Base-by-base conservation (phyloP, 371 early-diverging fungal species). In the Lichtheimia ramosa region DNA sequence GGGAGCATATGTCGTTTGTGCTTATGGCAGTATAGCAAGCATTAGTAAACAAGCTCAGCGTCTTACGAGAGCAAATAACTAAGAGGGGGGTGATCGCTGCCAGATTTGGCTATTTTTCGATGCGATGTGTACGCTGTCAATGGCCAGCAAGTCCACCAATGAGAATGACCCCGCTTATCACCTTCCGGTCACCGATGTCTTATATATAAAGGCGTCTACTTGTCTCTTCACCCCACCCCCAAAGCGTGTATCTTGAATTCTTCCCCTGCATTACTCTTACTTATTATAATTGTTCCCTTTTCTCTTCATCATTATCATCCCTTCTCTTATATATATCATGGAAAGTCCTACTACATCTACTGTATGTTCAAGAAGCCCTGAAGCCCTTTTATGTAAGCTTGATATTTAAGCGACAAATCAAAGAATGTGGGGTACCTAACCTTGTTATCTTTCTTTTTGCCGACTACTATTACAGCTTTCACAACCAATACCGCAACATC, bases 281-380 rank as follows among this genome's bases (percentile, higher is more conserved):
- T 46, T 46, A 18, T 46, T 18, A 18, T 46, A 18, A 18, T 46
- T 18, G 46, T 21, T 21, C 10, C 18, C 46, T 46, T 46, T 21
- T n/a, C 21, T 8, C 18, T 16, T 46, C 46, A 1, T 18, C n/a
- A 21, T 42, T 14, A 39, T 40, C 42, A 54, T 54, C 25, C 53
- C n/a, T 25, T 52, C 53, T 52, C 53, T 39, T 25, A 27, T 15
- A 52, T 49, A 20, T 16, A 8, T 43, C 42, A 64, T 64, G 64
- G 64, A 59, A 53, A 61, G 50, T 46, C 61, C 65, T n/a, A 48
- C 56, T 16, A 61, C 62, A 21, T 27, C 77, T 13, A 73, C 75
- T n/a, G 79, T 78, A 18, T 78, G 62, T 48, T 75, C 79, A 27
- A 60, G 70, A 64, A 78, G 79, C 49, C 79, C 79, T 48, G 75